phyloP scores from a whole-genome alignment of 257 asterid species.

The Capsicum pubescens region DNA sequence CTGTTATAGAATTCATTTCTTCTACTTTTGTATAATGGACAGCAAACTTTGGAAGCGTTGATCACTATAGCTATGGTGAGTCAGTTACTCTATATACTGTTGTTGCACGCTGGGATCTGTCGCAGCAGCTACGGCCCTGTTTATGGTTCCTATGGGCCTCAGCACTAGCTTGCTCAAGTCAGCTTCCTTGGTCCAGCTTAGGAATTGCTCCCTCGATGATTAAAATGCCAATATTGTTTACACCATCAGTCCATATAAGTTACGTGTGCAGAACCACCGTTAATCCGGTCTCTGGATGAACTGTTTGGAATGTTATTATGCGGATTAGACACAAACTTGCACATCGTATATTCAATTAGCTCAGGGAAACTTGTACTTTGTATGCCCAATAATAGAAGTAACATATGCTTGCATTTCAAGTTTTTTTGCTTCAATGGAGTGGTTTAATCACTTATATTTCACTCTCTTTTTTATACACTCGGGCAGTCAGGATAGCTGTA shows the following conservation, averaged over 20 bases:
- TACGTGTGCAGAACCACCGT: not conserved
- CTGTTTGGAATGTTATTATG: not conserved
- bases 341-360: not conserved
- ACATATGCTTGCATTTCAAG: not conserved
- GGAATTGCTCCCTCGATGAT: not conserved
- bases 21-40: constrained; percentile 23
- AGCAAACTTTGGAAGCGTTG: constrained; percentile 86
- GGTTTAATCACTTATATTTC: not conserved
- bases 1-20: not conserved
- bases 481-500: not conserved
- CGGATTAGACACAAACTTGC: not conserved
- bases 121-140: constrained; percentile 51
- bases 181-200: not conserved
- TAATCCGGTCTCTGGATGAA: not conserved
- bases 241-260: not conserved
- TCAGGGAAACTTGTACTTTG: not conserved
- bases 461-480: not conserved
- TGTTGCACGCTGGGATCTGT: constrained; percentile 60
- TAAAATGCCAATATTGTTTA: not conserved
- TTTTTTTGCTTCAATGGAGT: constrained; percentile 1
- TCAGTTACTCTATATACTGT: constrained; percentile 66
- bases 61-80: constrained; percentile 55
- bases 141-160: constrained; percentile 32
- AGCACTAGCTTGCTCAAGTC: not conserved
- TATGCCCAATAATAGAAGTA: not conserved